A percentile compares a stretch with the other conserved stretches of the same genome.
phyloP scores from a whole-genome alignment of 306 rosid species.

The Prunus mume region DNA sequence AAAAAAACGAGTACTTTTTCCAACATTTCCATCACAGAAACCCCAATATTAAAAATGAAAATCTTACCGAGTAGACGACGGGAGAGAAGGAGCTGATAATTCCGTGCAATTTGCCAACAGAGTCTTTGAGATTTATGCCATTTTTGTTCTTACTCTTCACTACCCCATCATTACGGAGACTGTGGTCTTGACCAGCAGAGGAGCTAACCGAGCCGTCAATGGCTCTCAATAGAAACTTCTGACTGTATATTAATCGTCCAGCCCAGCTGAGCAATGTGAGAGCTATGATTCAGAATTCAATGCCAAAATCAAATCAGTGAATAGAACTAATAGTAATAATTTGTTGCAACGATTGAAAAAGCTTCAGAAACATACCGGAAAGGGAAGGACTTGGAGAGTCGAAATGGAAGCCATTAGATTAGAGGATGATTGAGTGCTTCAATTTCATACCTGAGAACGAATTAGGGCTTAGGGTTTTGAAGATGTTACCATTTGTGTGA shows the following conservation, averaged over 20 bases:
- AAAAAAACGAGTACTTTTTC: background rate
- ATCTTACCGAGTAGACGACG: constrained; percentile 32
- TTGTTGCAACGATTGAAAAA: background rate
- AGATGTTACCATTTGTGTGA: background rate
- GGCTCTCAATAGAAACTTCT: constrained; percentile 27
- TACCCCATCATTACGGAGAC: constrained; percentile 1
- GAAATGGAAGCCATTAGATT: constrained; percentile 52
- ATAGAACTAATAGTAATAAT: background rate
- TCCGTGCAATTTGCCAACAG: constrained; percentile 30
- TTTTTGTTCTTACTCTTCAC: constrained; percentile 14
- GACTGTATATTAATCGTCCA: background rate
- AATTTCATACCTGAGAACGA: constrained; percentile 1
- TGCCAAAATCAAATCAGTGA: background rate
- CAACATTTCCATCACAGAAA: background rate
- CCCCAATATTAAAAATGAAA: background rate
- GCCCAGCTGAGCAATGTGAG: constrained; percentile 22
- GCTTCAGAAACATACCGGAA: constrained; percentile 36
- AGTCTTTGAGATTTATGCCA: constrained; percentile 20
- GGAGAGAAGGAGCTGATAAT: constrained; percentile 34
- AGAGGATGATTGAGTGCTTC: background rate
- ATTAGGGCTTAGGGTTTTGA: constrained; percentile 2
- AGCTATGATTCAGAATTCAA: constrained; percentile 26
- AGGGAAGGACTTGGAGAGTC: constrained; percentile 28
- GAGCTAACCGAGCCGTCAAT: constrained; percentile 23
- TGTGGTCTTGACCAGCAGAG: constrained; percentile 18